A percentile compares a stretch with the other conserved stretches of the same genome.
These are phyloP conservation scores for Fremontodendron californicum DNA, from an alignment of 345 rosid species.

Conservation along the genomic window DNA sequence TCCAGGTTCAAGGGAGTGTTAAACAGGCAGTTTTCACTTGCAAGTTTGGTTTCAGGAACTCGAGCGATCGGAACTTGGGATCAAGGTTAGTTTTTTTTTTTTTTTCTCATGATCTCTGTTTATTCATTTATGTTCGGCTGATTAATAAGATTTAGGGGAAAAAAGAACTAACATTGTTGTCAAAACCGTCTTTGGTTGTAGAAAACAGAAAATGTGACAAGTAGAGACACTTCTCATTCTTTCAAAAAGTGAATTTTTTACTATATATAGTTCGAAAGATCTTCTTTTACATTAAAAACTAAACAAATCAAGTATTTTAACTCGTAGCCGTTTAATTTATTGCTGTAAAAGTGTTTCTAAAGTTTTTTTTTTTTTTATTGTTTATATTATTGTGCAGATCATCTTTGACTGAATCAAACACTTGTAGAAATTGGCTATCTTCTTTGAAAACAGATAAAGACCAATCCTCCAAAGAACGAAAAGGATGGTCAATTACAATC, in stretches of 20 bases:
- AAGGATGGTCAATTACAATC: slow-evolving; percentile 88
- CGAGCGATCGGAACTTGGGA: slow-evolving; percentile 50
- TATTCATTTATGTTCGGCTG: not conserved
- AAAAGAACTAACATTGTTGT: too few relatives aligned
- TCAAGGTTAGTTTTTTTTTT: slow-evolving; percentile 42
- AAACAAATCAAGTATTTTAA: not conserved
- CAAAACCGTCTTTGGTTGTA: not conserved
- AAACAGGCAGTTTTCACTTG: slow-evolving; percentile 93
- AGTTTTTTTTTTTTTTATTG: not conserved
- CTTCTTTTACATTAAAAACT: not conserved
- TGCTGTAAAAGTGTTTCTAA: not conserved
- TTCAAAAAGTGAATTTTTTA: not conserved
- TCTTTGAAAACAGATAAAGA: slow-evolving; percentile 55
- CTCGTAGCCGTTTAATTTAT: not conserved
- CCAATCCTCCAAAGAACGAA: slow-evolving; percentile 55
- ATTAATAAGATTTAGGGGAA: too few relatives aligned
- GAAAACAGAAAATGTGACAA: not conserved
- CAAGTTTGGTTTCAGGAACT: slow-evolving; percentile 69
- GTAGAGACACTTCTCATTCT: too few relatives aligned
- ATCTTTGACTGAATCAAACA: slow-evolving; percentile 40
- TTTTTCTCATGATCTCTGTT: not conserved
- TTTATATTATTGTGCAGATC: slow-evolving; percentile 41
- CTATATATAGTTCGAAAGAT: not conserved
- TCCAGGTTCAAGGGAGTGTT: slow-evolving; percentile 77
- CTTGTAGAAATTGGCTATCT: slow-evolving; percentile 41